Conservation (phyloP, 2,329 filamentous ascomycete species). For the Colletotrichum acutatum region DNA sequence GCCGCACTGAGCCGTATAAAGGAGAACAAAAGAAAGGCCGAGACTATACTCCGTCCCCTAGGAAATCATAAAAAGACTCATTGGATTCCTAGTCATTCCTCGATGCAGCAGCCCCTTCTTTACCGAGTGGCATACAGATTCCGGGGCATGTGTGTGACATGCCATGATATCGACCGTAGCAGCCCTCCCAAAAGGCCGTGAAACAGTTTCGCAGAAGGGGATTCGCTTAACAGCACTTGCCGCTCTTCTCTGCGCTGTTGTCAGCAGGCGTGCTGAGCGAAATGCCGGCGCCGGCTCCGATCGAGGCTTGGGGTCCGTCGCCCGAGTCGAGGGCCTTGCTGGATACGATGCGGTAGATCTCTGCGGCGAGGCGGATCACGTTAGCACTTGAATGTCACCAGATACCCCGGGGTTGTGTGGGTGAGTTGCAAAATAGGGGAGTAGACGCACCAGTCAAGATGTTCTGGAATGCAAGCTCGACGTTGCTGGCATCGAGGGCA, state of each 20-base stretch:
- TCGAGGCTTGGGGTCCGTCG: conserved; percentile 82
- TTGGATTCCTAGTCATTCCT: conserved; percentile 38
- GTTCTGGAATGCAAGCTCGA: conserved; percentile 99
- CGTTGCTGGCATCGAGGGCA: conserved; percentile 97
- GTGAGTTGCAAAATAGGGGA: not conserved
- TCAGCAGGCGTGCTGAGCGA: conserved; percentile 88
- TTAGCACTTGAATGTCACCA: not conserved
- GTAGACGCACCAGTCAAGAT: conserved; percentile 89
- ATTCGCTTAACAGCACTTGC: conserved; percentile 79
- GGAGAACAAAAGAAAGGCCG: conserved; percentile 38
- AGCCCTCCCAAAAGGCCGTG: conserved; percentile 32
- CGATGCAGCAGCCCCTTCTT: conserved; percentile 35
- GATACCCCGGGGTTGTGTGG: conserved; percentile 14
- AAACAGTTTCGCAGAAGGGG: conserved; percentile 25
- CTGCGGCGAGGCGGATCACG: conserved; percentile 56
- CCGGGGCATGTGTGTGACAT: conserved; percentile 44
- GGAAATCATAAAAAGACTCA: conserved; percentile 40
- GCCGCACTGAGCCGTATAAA: conserved; percentile 33
- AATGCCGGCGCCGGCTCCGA: conserved; percentile 84
- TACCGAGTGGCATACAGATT: conserved; percentile 39
- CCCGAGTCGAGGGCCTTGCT: conserved; percentile 96
- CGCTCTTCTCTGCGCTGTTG: conserved; percentile 77
- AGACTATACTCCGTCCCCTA: conserved; percentile 40
- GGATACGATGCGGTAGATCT: conserved; percentile 99
- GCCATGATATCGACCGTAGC: conserved; percentile 42